Evolutionary conservation across 164 flowering plant species (phyloP).

Genomic region (Magnolia sinica): DNA sequence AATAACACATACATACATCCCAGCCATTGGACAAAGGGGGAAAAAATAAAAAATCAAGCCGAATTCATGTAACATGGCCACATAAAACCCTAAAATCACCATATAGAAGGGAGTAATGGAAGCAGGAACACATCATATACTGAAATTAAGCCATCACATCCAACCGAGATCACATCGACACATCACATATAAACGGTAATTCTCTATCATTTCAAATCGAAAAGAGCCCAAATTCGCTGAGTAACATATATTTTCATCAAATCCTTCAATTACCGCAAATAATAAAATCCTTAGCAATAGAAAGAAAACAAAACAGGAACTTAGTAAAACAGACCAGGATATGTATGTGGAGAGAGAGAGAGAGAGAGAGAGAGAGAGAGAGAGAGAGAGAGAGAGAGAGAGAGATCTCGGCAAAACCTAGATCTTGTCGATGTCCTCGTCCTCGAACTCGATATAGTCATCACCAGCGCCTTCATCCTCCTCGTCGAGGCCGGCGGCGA

Average conservation of each 20-base stretch:
- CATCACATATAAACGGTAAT: background rate
- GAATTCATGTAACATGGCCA: too few relatives aligned
- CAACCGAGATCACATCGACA: background rate
- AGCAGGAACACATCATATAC: too few relatives aligned
- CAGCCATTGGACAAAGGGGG: too few relatives aligned
- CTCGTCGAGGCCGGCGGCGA: conserved; percentile 20
- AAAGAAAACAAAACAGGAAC: background rate
- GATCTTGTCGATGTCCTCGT: conserved; percentile 29
- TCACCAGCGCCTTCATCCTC: conserved; percentile 21
- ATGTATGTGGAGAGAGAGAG: background rate
- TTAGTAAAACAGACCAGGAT: background rate
- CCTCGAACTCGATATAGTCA: conserved; percentile 27
- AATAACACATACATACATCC: too few relatives aligned
- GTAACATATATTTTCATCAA: too few relatives aligned
- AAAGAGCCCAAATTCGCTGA: background rate
- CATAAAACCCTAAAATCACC: too few relatives aligned
- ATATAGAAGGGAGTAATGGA: too few relatives aligned
- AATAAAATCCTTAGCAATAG: background rate
- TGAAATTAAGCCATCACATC: background rate
- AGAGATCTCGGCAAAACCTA: background rate
- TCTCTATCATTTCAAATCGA: background rate
- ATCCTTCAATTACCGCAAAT: background rate
- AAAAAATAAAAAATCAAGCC: too few relatives aligned
- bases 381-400: background rate
- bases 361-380: background rate